Conservation (phyloP, 2,329 filamentous ascomycete species). For the Aphanoascus verrucosus region DNA sequence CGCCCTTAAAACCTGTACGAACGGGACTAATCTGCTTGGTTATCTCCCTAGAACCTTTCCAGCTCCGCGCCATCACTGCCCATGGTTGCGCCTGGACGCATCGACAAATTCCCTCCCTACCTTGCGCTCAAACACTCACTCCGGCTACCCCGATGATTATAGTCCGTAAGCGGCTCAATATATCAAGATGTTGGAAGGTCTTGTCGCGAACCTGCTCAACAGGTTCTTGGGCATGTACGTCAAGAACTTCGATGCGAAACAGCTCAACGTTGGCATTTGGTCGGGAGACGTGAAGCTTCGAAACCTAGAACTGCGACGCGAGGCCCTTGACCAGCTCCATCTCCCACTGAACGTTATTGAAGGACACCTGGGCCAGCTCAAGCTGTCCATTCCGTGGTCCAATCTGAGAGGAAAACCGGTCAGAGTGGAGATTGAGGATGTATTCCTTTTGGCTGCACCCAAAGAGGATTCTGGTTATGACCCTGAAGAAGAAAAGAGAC, state of each 20-base stretch:
- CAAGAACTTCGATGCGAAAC: slow-evolving; percentile 96
- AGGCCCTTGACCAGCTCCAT: slow-evolving; percentile 93
- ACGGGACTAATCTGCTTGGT: neutral
- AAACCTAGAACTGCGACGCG: slow-evolving; percentile 81
- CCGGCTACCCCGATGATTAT: neutral
- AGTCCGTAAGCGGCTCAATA: slow-evolving; percentile 20
- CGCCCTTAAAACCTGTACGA: no score
- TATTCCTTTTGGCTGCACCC: slow-evolving; percentile 86
- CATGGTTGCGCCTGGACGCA: neutral
- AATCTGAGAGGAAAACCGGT: slow-evolving; percentile 91
- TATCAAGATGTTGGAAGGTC: slow-evolving; percentile 81
- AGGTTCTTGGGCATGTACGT: slow-evolving; percentile 99
- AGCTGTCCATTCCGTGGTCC: slow-evolving; percentile 91
- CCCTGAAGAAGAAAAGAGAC: slow-evolving; percentile 77
- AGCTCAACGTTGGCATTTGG: slow-evolving; percentile 98
- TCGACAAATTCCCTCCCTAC: neutral
- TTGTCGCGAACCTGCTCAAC: slow-evolving; percentile 95
- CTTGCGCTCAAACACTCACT: neutral
- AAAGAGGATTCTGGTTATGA: slow-evolving; percentile 93
- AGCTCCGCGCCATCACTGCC: neutral
- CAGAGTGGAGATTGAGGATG: slow-evolving; percentile 90
- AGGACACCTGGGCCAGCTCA: slow-evolving; percentile 85
- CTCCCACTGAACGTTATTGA: slow-evolving; percentile 94
- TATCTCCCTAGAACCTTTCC: neutral
- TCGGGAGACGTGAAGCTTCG: slow-evolving; percentile 93